Conservation (phyloP, 805 yeast genomes). For the Starmerella potacharoeniae region DNA sequence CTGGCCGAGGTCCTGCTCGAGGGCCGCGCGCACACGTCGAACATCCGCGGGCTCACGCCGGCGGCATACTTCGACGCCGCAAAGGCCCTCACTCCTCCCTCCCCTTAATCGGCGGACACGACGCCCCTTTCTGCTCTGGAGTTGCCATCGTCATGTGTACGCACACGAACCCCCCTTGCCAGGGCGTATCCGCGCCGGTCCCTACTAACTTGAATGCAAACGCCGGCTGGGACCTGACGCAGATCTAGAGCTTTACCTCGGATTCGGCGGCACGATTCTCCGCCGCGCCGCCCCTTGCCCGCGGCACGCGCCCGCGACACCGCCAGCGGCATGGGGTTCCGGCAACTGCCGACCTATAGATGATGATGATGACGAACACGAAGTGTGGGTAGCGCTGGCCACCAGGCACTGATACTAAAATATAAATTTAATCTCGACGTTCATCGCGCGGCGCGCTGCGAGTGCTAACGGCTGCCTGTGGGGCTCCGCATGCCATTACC, state of each 20-base stretch:
- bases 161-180: too few relatives aligned
- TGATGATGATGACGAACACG: not conserved
- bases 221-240: too few relatives aligned
- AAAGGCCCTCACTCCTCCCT: slow-evolving; percentile 1
- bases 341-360: not conserved
- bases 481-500: too few relatives aligned
- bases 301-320: too few relatives aligned
- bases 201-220: too few relatives aligned
- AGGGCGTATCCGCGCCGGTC: too few relatives aligned
- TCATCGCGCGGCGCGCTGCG: not conserved
- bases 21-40: slow-evolving; percentile 68
- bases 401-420: not conserved
- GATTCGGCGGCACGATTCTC: too few relatives aligned
- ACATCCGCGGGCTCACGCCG: slow-evolving; percentile 75
- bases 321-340: not conserved
- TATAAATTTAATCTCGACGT: not conserved
- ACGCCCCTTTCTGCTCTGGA: too few relatives aligned
- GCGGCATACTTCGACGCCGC: slow-evolving; percentile 56
- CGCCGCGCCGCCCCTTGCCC: too few relatives aligned
- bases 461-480: too few relatives aligned
- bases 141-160: too few relatives aligned
- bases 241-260: too few relatives aligned
- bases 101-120: not conserved
- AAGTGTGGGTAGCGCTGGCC: not conserved
- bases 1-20: slow-evolving; percentile 80